A percentile compares a stretch with the other conserved stretches of the same genome.
Conservation (phyloP, 1,284 basidiomycete genomes). For the Naganishia sp. region DNA sequence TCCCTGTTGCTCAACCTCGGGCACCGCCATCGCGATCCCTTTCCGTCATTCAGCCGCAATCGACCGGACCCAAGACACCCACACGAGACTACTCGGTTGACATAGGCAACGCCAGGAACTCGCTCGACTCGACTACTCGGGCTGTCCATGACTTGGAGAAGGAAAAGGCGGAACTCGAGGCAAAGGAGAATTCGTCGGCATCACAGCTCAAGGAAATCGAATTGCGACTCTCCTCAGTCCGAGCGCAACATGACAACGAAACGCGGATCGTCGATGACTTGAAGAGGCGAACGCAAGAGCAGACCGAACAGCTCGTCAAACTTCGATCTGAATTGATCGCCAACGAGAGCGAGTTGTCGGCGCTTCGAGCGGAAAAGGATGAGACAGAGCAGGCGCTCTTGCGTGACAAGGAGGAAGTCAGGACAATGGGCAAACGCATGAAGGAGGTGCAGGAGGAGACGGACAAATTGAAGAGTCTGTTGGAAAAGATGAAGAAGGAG, state of each 20-base stretch:
- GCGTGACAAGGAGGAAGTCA: conserved; percentile 90
- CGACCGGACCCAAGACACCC: conserved; percentile 39
- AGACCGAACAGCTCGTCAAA: conserved; percentile 73
- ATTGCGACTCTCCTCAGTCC: conserved; percentile 51
- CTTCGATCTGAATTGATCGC: conserved; percentile 78
- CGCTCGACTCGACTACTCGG: conserved; percentile 74
- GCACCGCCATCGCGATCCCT: conserved; percentile 15
- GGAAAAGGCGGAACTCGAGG: conserved; percentile 51
- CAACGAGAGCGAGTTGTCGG: conserved; percentile 89
- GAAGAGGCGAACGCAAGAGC: conserved; percentile 69
- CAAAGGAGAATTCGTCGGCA: conserved; percentile 61
- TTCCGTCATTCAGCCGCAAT: conserved; percentile 55
- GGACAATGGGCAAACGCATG: conserved; percentile 84
- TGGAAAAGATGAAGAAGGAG: conserved; percentile 90
- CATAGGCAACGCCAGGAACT: conserved; percentile 81
- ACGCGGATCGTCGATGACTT: conserved; percentile 71
- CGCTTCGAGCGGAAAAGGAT: conserved; percentile 81
- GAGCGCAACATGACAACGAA: conserved; percentile 81
- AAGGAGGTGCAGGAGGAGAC: conserved; percentile 76
- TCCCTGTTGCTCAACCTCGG: conserved; percentile 18
- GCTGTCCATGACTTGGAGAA: conserved; percentile 45
- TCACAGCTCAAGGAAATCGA: conserved; percentile 58
- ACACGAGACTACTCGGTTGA: conserved; percentile 60
- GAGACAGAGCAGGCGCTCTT: conserved; percentile 87
- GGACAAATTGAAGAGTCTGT: conserved; percentile 67